phyloP scores from a whole-genome alignment of 768 basidiomycete species.

The Leccinum obscurum region DNA sequence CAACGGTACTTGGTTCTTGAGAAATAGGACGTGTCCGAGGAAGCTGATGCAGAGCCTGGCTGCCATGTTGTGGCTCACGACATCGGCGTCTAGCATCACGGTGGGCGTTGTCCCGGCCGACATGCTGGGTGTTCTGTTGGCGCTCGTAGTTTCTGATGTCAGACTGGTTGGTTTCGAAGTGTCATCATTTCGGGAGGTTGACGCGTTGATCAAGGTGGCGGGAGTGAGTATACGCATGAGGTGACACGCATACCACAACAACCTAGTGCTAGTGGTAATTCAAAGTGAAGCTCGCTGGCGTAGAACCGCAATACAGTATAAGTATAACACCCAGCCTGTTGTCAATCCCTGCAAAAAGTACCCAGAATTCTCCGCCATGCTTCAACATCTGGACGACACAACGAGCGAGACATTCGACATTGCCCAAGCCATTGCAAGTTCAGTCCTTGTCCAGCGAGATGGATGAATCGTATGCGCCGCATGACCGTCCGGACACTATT shows the following conservation, averaged over 20 bases:
- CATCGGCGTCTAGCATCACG: constrained; percentile 48
- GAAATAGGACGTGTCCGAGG: constrained; percentile 69
- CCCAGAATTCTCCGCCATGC: constrained; percentile 60
- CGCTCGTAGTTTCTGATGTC: not conserved
- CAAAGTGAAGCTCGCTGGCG: too few species aligned
- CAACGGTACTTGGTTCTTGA: constrained; percentile 82
- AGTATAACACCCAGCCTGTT: too few species aligned
- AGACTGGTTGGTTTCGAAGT: not conserved
- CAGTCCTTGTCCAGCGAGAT: constrained; percentile 89
- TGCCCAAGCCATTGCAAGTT: constrained; percentile 93
- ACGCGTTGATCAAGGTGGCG: not conserved
- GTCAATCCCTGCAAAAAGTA: too few species aligned
- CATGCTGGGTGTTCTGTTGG: not conserved
- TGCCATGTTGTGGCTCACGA: constrained; percentile 58
- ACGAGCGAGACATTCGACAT: constrained; percentile 71
- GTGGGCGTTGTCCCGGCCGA: constrained; percentile 34
- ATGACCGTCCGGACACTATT: constrained; percentile 31
- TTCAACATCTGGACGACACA: constrained; percentile 58
- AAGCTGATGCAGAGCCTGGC: constrained; percentile 61
- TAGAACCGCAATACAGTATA: too few species aligned
- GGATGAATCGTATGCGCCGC: constrained; percentile 96
- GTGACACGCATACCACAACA: too few species aligned
- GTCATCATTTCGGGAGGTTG: not conserved
- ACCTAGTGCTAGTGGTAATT: too few species aligned
- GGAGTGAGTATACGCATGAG: constrained; percentile 18